A percentile compares a stretch with the other conserved stretches of the same genome.
Evolutionary conservation across 305 asterid species (phyloP).

Genomic region (Fraxinus velutina): DNA sequence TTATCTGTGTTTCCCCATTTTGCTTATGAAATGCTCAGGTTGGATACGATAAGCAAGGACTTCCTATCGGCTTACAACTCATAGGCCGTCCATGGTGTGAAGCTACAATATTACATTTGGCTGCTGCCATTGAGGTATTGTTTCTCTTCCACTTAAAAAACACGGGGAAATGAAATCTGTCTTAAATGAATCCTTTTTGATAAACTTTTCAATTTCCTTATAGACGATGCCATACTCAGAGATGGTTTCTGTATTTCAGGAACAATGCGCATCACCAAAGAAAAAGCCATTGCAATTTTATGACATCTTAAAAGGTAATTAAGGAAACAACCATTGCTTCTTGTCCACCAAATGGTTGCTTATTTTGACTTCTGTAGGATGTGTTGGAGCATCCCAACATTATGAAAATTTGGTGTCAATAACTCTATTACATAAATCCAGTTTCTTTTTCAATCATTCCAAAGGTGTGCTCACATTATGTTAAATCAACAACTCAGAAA

Average conservation of each 20-base stretch:
- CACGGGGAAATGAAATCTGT: neutral
- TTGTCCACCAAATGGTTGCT: neutral
- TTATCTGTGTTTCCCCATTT: neutral
- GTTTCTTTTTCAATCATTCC: neutral
- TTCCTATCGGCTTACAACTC: constrained; percentile 88
- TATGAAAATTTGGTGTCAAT: constrained; percentile 2
- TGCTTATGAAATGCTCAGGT: constrained; percentile 42
- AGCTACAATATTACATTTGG: constrained; percentile 82
- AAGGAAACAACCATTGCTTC: constrained; percentile 7
- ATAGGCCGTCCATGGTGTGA: constrained; percentile 98
- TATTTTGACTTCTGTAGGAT: neutral
- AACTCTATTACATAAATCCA: neutral
- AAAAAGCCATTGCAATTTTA: constrained; percentile 73
- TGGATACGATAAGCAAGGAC: constrained; percentile 94
- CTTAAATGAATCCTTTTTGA: neutral
- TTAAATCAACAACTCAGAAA: neutral
- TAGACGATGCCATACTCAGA: neutral
- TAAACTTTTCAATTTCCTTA: neutral
- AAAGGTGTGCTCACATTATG: neutral
- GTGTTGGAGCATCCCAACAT: neutral
- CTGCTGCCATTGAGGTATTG: constrained; percentile 83
- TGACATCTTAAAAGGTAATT: constrained; percentile 65
- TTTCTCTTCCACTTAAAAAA: neutral
- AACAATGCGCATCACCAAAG: constrained; percentile 53
- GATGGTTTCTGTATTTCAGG: constrained; percentile 44